Conservation (phyloP, 2,329 filamentous ascomycete species). For the Colletotrichum sp. region DNA sequence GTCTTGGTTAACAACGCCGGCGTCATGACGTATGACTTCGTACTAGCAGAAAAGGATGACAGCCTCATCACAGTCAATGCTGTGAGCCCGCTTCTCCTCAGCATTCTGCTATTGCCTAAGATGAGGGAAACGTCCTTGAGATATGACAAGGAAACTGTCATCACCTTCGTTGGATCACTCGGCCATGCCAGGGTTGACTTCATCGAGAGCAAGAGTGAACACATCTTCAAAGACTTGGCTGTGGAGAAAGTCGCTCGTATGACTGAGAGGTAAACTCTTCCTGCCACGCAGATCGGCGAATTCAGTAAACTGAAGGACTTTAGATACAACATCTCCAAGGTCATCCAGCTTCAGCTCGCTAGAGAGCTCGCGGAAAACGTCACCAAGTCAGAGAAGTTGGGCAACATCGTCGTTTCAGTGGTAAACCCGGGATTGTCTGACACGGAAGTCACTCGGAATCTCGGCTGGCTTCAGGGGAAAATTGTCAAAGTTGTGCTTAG, state of each 20-base stretch:
- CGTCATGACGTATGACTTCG: slow-evolving; percentile 2
- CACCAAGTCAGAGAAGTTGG: background rate
- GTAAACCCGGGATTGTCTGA: background rate
- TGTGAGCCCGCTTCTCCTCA: slow-evolving; percentile 48
- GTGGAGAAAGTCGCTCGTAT: background rate
- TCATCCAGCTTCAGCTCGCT: background rate
- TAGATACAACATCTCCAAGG: slow-evolving; percentile 13
- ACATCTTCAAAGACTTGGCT: slow-evolving; percentile 36
- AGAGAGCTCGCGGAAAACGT: background rate
- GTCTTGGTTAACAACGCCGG: slow-evolving; percentile 41
- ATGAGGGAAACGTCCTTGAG: slow-evolving; percentile 38
- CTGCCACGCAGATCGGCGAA: fast-evolving
- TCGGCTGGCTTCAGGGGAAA: background rate
- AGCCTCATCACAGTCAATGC: slow-evolving; percentile 49
- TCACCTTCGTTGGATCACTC: background rate
- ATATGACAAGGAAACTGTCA: slow-evolving; percentile 24
- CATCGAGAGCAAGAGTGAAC: slow-evolving; percentile 28
- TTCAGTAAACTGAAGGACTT: background rate
- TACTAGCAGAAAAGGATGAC: slow-evolving; percentile 43
- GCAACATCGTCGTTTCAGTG: background rate
- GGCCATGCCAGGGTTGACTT: slow-evolving; percentile 29
- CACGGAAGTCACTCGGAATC: background rate
- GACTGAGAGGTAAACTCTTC: background rate
- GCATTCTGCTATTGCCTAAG: slow-evolving; percentile 44
- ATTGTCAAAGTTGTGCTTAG: background rate